Base-by-base conservation (phyloP, 2,329 filamentous ascomycete genomes). In the Arthrobotrys musiformis region DNA sequence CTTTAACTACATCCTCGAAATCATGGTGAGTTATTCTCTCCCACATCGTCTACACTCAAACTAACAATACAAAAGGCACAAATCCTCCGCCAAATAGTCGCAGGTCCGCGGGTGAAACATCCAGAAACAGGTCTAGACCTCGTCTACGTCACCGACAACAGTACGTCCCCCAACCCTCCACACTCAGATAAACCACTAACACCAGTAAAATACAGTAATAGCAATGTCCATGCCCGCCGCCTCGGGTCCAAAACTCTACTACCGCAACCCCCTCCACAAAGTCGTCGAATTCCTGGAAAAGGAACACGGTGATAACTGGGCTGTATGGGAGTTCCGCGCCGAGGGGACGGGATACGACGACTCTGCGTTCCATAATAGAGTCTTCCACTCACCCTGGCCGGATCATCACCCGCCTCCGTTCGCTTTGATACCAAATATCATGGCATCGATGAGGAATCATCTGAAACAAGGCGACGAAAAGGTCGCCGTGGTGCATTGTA, bases 391-490 rank as follows among this genome's bases (percentile, higher is more conserved):
- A 82, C 95, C 95, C 0, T 99, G 93, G 90, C 95, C 95, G 0
- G 95, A 99, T 82, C 95, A 99, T 82, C 95, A 99, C 82, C 95
- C 95, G 2, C 95, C 95, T 63, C 95, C 95, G 0, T 99, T 99
- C 81, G 88, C 90, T 22, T 86, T 98, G 19, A 90, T 99, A 37
- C 94, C 94, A 0, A 87, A 93, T 84, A 94, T 97, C 78, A 90
- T 97, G 88, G 93, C 90, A 0, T 92, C 92, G 81, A 98, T 99
- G 94, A 88, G 92, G 76, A 92, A 94, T 81, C 98, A 94, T 93
- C 83, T 96, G 64, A 86, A 87, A 54, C 87, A 87, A 8, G 85
- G 81, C 26, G 82, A 83, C 24, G 85, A 86, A 40, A 87, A 93
- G 35, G 93, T 98, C 0, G 91, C 91, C 0, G 94, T 98, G 5